Evolutionary conservation across 352 stramenopile species (phyloP).

Genomic region (Globisporangium irregulare): DNA sequence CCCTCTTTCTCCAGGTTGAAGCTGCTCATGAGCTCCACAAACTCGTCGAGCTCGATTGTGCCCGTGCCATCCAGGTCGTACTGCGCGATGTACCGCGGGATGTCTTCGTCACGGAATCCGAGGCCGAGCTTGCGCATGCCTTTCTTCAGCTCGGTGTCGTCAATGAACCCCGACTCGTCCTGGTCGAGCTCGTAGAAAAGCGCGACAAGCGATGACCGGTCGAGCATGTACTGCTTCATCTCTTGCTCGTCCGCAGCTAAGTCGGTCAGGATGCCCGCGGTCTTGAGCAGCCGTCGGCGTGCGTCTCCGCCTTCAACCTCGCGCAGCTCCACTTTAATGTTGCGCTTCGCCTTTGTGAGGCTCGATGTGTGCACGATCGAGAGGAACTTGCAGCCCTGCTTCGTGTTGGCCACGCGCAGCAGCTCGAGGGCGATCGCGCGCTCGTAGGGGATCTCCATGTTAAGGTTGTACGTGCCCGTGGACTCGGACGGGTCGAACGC

Average conservation of each 20-base stretch:
- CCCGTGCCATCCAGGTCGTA: slow-evolving; percentile 75
- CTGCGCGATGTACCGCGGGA: slow-evolving; percentile 57
- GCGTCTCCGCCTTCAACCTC: slow-evolving; percentile 43
- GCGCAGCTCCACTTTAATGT: slow-evolving; percentile 62
- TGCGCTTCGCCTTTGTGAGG: slow-evolving; percentile 39
- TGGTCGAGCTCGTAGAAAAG: slow-evolving; percentile 70
- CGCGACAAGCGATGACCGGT: slow-evolving; percentile 41
- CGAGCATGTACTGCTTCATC: slow-evolving; percentile 33
- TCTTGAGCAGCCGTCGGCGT: slow-evolving; percentile 56
- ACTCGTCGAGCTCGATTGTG: slow-evolving; percentile 76
- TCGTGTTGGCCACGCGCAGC: slow-evolving; percentile 64
- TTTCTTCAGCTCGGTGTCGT: slow-evolving; percentile 47
- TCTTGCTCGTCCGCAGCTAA: slow-evolving; percentile 26
- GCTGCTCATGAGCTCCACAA: slow-evolving; percentile 72
- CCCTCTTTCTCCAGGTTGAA: slow-evolving; percentile 46
- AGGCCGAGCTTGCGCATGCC: slow-evolving; percentile 55
- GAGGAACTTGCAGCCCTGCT: slow-evolving; percentile 81
- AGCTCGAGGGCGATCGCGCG: slow-evolving; percentile 69
- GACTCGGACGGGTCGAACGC: slow-evolving; percentile 68
- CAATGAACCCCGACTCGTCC: slow-evolving; percentile 65
- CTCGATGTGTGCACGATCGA: slow-evolving; percentile 54
- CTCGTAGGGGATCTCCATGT: slow-evolving; percentile 76
- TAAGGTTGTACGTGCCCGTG: slow-evolving; percentile 72
- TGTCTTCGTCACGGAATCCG: slow-evolving; percentile 56
- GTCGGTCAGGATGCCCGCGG: slow-evolving; percentile 59